A percentile compares a stretch with the other conserved stretches of the same genome.
phyloP scores from a whole-genome alignment of 2,329 filamentous ascomycete species.

The Didymella pinodella region DNA sequence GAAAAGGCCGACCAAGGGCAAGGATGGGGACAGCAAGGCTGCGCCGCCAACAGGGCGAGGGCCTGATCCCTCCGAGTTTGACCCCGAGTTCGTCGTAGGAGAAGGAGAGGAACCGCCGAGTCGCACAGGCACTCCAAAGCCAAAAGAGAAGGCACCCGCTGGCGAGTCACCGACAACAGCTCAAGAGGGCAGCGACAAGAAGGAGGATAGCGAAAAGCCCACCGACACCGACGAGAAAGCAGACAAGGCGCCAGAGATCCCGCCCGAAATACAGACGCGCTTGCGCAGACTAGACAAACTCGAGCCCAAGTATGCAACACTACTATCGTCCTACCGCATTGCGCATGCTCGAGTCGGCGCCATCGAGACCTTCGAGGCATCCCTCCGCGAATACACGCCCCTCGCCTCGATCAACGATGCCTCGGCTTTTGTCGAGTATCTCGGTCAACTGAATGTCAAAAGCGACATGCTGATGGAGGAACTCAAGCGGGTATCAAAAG shows the following conservation, averaged over 20 bases:
- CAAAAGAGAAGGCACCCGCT: conserved; percentile 52
- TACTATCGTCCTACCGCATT: conserved; percentile 75
- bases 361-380: conserved; percentile 92
- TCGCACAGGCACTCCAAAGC: conserved; percentile 66
- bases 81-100: conserved; percentile 84
- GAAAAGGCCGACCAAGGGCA: conserved; percentile 40
- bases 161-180: conserved; percentile 27
- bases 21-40: conserved; percentile 47
- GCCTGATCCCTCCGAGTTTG: conserved; percentile 87
- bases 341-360: conserved; percentile 86
- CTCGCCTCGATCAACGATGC: conserved; percentile 88
- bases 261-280: conserved; percentile 76
- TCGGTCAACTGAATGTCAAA: conserved; percentile 85
- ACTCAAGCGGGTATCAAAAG: conserved; percentile 82
- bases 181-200: conserved; percentile 42
- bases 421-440: conserved; percentile 83
- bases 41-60: conserved; percentile 60
- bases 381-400: conserved; percentile 90
- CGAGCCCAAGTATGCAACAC: conserved; percentile 77
- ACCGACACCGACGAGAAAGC: conserved; percentile 40
- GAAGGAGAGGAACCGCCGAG: conserved; percentile 76
- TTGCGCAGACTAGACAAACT: conserved; percentile 89
- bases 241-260: conserved; percentile 63
- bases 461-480: conserved; percentile 95
- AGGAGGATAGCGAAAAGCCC: conserved; percentile 44